These are phyloP conservation scores for Alternaria sp. DNA, from an alignment of 2,329 filamentous ascomycete species.

Conservation along the genomic window DNA sequence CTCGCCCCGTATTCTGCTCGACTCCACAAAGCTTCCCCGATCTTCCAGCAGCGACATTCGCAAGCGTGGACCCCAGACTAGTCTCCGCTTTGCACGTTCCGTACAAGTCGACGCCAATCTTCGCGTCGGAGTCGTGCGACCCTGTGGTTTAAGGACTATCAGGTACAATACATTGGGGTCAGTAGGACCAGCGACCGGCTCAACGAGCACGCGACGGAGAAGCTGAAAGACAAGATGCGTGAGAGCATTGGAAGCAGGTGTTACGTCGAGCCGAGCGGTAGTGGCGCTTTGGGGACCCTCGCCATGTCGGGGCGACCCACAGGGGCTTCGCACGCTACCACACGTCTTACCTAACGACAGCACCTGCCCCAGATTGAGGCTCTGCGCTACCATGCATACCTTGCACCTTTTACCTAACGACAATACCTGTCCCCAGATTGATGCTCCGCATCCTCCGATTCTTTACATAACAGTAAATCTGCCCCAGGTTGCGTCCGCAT, in stretches of 20 bases:
- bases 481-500: constrained; percentile 13
- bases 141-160: neutral
- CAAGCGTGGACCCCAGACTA: neutral
- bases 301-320: constrained; percentile 1
- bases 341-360: constrained; percentile 12
- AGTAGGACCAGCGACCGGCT: constrained; percentile 59
- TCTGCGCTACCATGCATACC: constrained; percentile 6
- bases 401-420: constrained; percentile 11
- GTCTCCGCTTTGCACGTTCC: neutral
- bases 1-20: neutral
- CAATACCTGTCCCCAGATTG: constrained; percentile 9
- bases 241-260: constrained; percentile 60
- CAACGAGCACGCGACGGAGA: constrained; percentile 58
- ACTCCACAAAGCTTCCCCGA: neutral
- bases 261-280: constrained; percentile 38
- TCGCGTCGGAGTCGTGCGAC: neutral
- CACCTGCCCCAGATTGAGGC: constrained; percentile 8
- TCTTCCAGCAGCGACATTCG: neutral
- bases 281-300: neutral
- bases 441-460: neutral
- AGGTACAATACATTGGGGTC: constrained; percentile 56
- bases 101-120: neutral
- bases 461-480: constrained; percentile 14
- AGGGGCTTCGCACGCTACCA: constrained; percentile 1
- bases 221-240: constrained; percentile 61